A percentile compares a stretch with the other conserved stretches of the same genome.
phyloP scores from a whole-genome alignment of 1,284 basidiomycete genomes.

The Microbotryum intermedium region DNA sequence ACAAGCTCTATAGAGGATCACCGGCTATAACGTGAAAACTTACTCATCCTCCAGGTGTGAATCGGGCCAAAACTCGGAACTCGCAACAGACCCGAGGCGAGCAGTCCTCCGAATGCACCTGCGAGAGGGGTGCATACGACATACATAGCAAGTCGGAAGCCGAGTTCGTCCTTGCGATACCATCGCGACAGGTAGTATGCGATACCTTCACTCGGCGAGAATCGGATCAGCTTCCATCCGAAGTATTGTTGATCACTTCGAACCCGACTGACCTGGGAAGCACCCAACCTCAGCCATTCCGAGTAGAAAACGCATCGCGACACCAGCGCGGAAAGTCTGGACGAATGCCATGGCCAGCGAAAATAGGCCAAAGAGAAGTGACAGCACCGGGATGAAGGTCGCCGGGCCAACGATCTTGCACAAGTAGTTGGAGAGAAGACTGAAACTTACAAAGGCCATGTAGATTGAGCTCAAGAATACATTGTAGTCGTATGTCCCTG shows the following conservation, averaged over 20 bases:
- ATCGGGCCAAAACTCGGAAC: constrained; percentile 24
- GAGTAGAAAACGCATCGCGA: constrained; percentile 34
- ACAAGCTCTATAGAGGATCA: no score
- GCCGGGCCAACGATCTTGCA: constrained; percentile 49
- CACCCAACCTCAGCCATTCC: constrained; percentile 36
- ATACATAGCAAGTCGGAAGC: constrained; percentile 33
- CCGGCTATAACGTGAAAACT: constrained; percentile 29
- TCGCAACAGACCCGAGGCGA: constrained; percentile 17
- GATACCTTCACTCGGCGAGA: constrained; percentile 8
- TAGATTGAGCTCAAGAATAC: constrained; percentile 29
- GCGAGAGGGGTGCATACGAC: constrained; percentile 25
- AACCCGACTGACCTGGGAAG: not conserved
- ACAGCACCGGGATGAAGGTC: constrained; percentile 32
- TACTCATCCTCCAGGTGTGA: constrained; percentile 21
- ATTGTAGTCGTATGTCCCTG: constrained; percentile 39
- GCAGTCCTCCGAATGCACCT: constrained; percentile 37
- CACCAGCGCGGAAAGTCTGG: constrained; percentile 23
- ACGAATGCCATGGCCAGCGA: constrained; percentile 30
- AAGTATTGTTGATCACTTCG: no score
- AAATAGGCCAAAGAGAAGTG: constrained; percentile 26
- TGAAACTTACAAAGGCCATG: constrained; percentile 51
- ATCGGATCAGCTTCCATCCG: no score
- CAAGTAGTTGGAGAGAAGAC: constrained; percentile 54
- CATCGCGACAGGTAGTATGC: constrained; percentile 37
- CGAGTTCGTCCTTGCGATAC: constrained; percentile 38